Conservation (phyloP, 2,329 filamentous ascomycete genomes). For the Monosporascus sp. region DNA sequence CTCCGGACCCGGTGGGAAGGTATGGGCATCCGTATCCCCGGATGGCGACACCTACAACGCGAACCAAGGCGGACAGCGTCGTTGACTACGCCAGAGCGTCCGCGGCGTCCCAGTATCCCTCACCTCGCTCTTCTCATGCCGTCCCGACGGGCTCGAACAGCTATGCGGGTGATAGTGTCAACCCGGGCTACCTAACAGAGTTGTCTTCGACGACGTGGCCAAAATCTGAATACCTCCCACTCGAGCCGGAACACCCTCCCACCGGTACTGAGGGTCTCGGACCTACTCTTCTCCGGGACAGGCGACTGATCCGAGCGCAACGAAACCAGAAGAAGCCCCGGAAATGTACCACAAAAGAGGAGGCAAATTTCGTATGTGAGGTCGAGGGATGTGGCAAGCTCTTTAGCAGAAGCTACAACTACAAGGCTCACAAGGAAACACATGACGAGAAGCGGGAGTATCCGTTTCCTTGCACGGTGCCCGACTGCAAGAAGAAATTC, state of each 20-base stretch:
- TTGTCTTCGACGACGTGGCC: conserved; percentile 31
- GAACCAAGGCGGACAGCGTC: conserved; percentile 34
- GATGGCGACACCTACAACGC: conserved; percentile 26
- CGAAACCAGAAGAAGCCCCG: conserved; percentile 35
- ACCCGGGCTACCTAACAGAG: conserved; percentile 33
- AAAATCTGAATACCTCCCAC: conserved; percentile 31
- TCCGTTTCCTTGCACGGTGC: conserved; percentile 60
- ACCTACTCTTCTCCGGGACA: conserved; percentile 20
- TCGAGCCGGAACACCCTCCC: conserved; percentile 30
- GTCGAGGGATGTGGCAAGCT: conserved; percentile 67
- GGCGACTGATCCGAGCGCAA: conserved; percentile 23
- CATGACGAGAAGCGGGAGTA: conserved; percentile 71
- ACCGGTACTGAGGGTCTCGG: conserved; percentile 16
- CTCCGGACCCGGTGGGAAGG: conserved; percentile 24
- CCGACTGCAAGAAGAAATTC: conserved; percentile 68
- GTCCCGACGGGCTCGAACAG: conserved; percentile 23
- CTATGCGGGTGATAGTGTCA: conserved; percentile 23
- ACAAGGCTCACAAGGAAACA: conserved; percentile 78
- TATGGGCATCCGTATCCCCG: conserved; percentile 27
- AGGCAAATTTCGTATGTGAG: conserved; percentile 66
- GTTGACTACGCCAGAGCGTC: conserved; percentile 30
- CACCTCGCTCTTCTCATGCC: conserved; percentile 32
- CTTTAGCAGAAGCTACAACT: conserved; percentile 82
- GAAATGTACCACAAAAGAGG: conserved; percentile 58
- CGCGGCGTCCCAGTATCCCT: conserved; percentile 36